Percentiles rank a stretch among this genome's conserved stretches.
These are phyloP conservation scores for Solanum clarkiae DNA, from an alignment of 257 asterid genomes.

Conservation along the genomic window DNA sequence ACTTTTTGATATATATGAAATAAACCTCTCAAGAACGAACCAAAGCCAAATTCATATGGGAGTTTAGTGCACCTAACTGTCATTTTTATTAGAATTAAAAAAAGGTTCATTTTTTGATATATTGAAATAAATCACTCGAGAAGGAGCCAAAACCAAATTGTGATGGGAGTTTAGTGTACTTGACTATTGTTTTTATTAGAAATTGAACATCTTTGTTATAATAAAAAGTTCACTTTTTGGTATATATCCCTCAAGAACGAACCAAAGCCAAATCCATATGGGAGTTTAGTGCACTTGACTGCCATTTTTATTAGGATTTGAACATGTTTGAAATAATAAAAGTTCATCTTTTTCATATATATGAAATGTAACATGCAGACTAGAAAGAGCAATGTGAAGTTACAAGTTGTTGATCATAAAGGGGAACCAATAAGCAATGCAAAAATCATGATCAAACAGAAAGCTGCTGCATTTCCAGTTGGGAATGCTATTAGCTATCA, in stretches of 20 bases:
- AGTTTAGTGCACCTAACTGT: background rate
- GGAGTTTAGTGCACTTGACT: background rate
- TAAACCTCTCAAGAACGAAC: background rate
- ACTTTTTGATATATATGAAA: too few relatives aligned
- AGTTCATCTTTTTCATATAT: background rate
- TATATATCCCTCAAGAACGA: background rate
- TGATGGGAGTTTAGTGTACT: too few relatives aligned
- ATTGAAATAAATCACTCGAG: background rate
- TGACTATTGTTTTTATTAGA: too few relatives aligned
- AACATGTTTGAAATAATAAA: background rate
- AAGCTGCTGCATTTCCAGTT: conserved; percentile 16
- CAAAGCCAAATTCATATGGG: background rate
- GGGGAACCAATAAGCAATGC: conserved; percentile 28
- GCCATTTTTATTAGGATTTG: background rate
- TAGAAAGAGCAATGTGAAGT: conserved; percentile 24
- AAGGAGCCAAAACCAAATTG: too few relatives aligned
- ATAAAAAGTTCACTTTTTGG: too few relatives aligned
- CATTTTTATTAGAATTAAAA: background rate
- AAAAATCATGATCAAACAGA: conserved; percentile 18
- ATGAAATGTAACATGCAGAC: conserved; percentile 8
- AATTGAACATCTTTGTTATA: background rate
- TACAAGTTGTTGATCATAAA: conserved; percentile 17
- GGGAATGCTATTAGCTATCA: conserved; percentile 39
- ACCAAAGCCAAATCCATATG: background rate
- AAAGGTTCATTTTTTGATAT: too few relatives aligned